Conservation (phyloP, 139 green algal genomes). For the Micractinium sp. region DNA sequence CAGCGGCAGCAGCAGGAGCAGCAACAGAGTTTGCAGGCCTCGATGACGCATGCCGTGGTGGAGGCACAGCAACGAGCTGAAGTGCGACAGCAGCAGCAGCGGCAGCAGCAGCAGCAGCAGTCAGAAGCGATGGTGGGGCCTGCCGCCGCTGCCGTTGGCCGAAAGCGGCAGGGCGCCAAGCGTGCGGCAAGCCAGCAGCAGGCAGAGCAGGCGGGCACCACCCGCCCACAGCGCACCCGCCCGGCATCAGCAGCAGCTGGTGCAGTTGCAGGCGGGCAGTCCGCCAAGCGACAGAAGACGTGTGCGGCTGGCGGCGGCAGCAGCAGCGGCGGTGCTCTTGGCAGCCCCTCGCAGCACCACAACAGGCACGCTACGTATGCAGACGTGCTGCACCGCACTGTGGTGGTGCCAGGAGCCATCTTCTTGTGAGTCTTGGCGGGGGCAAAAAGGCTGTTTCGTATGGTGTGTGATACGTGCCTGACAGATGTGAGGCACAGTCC, state of each 20-base stretch:
- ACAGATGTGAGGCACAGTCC: no score
- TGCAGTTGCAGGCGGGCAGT: neutral
- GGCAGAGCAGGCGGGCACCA: neutral
- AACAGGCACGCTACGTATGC: neutral
- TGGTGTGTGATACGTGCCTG: no score
- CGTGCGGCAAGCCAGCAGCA: no score
- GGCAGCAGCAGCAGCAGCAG: neutral
- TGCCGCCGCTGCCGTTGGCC: no score
- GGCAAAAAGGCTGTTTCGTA: no score
- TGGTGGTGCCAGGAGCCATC: slow-evolving; percentile 1
- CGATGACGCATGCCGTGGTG: no score
- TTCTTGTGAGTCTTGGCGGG: slow-evolving; percentile 10
- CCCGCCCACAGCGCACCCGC: neutral
- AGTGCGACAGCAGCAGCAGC: neutral
- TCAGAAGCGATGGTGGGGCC: neutral
- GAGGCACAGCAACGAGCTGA: neutral
- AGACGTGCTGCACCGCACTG: slow-evolving; percentile 11
- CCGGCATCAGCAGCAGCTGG: neutral
- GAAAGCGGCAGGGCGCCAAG: neutral
- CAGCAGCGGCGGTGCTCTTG: neutral
- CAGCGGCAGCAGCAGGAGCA: neutral
- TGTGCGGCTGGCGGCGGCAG: neutral
- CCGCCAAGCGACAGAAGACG: neutral
- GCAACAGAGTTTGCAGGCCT: neutral
- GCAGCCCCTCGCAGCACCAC: neutral